Conservation (phyloP, 192 early-diverging fungal species). For the Linnemannia zychae region DNA sequence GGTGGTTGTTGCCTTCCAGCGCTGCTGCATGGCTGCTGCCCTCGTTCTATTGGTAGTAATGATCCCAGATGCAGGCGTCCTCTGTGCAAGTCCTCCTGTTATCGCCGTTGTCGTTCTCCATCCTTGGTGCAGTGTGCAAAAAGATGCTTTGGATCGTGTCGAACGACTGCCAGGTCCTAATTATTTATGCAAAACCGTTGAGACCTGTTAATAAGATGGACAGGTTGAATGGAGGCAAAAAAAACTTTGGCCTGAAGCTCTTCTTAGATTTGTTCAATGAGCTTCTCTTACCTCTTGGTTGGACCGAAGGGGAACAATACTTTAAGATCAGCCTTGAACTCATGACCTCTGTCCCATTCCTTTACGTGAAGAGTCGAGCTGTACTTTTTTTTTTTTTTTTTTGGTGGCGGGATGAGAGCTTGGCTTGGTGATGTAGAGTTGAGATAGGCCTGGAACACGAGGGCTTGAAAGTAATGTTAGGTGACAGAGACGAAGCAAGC, state of each 20-base stretch:
- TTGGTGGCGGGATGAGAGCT: not conserved
- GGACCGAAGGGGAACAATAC: constrained; percentile 19
- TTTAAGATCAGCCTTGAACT: constrained; percentile 45
- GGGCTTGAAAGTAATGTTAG: not conserved
- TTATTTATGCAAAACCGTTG: constrained; percentile 8
- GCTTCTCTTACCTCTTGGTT: constrained; percentile 25
- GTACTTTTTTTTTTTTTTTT: not conserved
- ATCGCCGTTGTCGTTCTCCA: not conserved
- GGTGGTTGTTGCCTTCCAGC: not conserved
- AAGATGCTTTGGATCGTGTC: not conserved
- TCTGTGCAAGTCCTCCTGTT: not conserved
- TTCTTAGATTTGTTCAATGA: too few species aligned
- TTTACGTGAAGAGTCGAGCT: not conserved
- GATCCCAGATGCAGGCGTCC: not conserved
- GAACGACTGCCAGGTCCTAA: constrained; percentile 15
- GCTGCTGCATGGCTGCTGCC: not conserved
- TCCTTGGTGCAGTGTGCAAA: constrained; percentile 5
- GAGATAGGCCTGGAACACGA: not conserved
- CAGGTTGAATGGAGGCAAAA: not conserved
- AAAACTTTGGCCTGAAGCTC: too few species aligned
- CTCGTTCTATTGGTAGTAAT: constrained; percentile 1
- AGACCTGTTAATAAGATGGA: not conserved
- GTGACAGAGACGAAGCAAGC: too few species aligned
- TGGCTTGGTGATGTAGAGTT: not conserved
- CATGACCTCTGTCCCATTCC: constrained; percentile 47